phyloP scores from a whole-genome alignment of 208 protist genomes.

The Sergeia podlipaevii region DNA sequence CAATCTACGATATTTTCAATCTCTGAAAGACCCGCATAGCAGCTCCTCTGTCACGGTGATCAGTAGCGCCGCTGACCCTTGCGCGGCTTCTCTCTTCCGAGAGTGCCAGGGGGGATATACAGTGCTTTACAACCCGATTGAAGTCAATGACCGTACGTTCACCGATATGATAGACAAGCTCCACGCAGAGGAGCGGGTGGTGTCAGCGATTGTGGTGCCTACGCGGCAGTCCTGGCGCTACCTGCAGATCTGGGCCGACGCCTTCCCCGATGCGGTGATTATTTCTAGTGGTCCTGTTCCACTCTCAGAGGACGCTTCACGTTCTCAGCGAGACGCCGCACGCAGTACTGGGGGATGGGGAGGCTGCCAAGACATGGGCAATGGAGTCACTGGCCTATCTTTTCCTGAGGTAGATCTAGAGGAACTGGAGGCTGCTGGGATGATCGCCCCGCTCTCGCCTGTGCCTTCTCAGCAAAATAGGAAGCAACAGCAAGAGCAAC shows the following conservation, averaged over 20 bases:
- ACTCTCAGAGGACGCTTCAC: not conserved
- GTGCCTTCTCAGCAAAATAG: not conserved
- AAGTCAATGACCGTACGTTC: slow-evolving; percentile 61
- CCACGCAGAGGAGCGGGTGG: slow-evolving; percentile 55
- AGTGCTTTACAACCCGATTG: slow-evolving; percentile 82
- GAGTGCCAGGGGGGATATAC: slow-evolving; percentile 53
- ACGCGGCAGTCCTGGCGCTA: slow-evolving; percentile 61
- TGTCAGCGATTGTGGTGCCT: slow-evolving; percentile 75
- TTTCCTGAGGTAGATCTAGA: slow-evolving; percentile 69
- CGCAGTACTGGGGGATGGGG: slow-evolving; percentile 12
- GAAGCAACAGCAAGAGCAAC: slow-evolving; percentile 8
- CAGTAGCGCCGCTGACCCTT: slow-evolving; percentile 1
- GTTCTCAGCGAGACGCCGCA: not conserved
- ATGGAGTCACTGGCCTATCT: slow-evolving; percentile 51
- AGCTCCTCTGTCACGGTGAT: not conserved
- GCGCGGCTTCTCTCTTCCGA: slow-evolving; percentile 20
- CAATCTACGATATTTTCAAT: no score
- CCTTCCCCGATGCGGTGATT: slow-evolving; percentile 74
- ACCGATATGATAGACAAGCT: slow-evolving; percentile 42
- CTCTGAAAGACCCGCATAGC: no score
- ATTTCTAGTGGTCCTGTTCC: slow-evolving; percentile 28
- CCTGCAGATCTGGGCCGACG: slow-evolving; percentile 66
- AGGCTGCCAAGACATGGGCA: slow-evolving; percentile 58
- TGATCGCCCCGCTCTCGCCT: not conserved
- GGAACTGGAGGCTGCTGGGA: slow-evolving; percentile 20